These are phyloP conservation scores for Fusarium tupiense DNA, from an alignment of 2,329 filamentous ascomycete genomes.

Conservation along the genomic window DNA sequence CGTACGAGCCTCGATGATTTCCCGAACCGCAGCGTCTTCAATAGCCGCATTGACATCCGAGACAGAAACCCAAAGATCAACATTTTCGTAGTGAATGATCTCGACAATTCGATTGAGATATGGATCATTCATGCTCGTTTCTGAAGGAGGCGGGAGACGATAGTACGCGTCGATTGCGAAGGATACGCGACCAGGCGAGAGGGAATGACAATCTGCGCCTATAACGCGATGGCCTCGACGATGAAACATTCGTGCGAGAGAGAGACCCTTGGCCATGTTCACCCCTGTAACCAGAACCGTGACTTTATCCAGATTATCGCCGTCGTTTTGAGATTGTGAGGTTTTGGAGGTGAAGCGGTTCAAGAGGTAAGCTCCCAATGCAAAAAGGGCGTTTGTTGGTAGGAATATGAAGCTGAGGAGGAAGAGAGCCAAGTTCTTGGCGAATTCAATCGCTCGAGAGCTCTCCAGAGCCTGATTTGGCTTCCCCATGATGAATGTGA, in stretches of 20 bases:
- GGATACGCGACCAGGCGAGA: constrained; percentile 68
- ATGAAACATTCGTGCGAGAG: constrained; percentile 72
- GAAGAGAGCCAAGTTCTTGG: constrained; percentile 26
- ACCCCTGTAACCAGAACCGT: constrained; percentile 78
- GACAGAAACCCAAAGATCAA: constrained; percentile 79
- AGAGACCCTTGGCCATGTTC: constrained; percentile 76
- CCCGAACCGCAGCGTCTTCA: constrained; percentile 73
- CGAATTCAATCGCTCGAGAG: constrained; percentile 3
- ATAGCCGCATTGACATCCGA: constrained; percentile 73
- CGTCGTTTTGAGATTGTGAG: neutral
- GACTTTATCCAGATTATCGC: constrained; percentile 21
- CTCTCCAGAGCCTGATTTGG: neutral
- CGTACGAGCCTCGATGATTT: constrained; percentile 67
- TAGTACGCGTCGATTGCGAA: constrained; percentile 65
- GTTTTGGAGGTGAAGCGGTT: neutral
- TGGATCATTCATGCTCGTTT: constrained; percentile 45
- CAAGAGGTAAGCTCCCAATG: constrained; percentile 16
- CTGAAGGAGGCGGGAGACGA: constrained; percentile 47
- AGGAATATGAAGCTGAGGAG: constrained; percentile 24
- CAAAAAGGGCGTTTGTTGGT: neutral
- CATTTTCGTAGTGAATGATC: constrained; percentile 67
- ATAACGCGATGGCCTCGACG: constrained; percentile 74
- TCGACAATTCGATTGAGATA: constrained; percentile 68
- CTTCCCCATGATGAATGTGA: neutral
- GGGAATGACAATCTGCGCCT: constrained; percentile 71